phyloP scores from a whole-genome alignment of 306 rosid species.

The Quercus ilex region DNA sequence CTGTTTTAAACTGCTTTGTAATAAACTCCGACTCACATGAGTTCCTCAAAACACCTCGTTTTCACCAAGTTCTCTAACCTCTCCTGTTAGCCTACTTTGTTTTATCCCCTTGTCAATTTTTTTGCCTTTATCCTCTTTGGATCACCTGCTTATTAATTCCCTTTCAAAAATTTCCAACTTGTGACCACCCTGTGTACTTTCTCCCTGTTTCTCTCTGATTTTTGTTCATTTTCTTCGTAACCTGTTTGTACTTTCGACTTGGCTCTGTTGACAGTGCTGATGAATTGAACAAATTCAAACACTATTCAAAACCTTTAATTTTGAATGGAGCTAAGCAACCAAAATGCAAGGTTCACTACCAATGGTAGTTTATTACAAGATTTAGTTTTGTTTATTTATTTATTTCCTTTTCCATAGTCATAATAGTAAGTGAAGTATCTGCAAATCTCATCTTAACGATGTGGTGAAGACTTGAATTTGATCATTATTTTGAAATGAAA shows the following conservation, averaged over 20 bases:
- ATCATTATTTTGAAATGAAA: background rate
- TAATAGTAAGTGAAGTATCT: no score
- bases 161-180: no score
- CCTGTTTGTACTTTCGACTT: no score
- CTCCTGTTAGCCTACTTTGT: background rate
- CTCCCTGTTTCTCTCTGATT: no score
- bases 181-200: no score
- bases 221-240: no score
- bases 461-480: no score
- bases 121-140: background rate
- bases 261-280: no score
- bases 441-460: no score
- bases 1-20: no score
- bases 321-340: background rate
- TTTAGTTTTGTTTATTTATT: background rate
- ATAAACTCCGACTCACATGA: background rate
- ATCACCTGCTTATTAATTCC: no score
- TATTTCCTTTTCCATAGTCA: background rate
- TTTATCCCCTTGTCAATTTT: background rate
- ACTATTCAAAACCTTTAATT: background rate
- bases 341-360: background rate
- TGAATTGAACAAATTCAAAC: background rate
- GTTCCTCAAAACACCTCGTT: background rate
- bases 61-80: background rate
- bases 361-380: background rate